These are phyloP conservation scores for Eremothecium coryli DNA, from an alignment of 1,139 yeast species.

Conservation along the genomic window DNA sequence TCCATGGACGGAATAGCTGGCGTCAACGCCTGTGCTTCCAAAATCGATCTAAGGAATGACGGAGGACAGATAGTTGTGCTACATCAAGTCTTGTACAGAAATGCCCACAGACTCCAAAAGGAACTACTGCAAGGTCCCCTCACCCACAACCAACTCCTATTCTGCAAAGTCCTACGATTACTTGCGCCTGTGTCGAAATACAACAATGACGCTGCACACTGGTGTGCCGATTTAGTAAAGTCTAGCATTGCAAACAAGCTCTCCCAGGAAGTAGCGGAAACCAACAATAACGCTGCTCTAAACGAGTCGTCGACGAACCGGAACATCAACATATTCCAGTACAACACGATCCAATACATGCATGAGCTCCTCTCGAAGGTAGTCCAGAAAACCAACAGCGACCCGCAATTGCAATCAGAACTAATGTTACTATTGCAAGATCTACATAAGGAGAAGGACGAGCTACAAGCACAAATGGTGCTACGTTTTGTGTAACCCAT, in stretches of 20 bases:
- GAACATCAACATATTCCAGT: conserved; percentile 13
- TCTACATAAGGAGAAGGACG: conserved; percentile 21
- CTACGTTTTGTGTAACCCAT: conserved; percentile 2
- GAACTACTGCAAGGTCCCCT: conserved; percentile 5
- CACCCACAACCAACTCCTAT: conserved; percentile 11
- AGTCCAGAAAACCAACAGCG: conserved; percentile 1
- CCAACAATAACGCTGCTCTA: not conserved
- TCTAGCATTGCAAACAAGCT: conserved; percentile 22
- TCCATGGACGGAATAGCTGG: conserved; percentile 8
- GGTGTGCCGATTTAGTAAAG: conserved; percentile 17
- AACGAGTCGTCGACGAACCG: not conserved
- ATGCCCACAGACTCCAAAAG: conserved; percentile 7
- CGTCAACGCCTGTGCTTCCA: conserved; percentile 4
- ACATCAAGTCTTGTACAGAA: conserved; percentile 13
- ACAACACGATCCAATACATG: conserved; percentile 22
- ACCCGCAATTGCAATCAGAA: conserved; percentile 10
- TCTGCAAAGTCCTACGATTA: conserved; percentile 7
- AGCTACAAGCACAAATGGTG: conserved; percentile 21
- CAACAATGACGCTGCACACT: not conserved
- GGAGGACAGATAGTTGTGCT: conserved; percentile 11
- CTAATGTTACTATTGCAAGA: conserved; percentile 13
- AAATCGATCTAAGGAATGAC: conserved; percentile 8
- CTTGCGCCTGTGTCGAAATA: not conserved
- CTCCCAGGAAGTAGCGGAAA: conserved; percentile 9
- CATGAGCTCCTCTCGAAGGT: conserved; percentile 12